phyloP scores from a whole-genome alignment of 495 filamentous ascomycete species.

The Friedmanniomyces simplex region DNA sequence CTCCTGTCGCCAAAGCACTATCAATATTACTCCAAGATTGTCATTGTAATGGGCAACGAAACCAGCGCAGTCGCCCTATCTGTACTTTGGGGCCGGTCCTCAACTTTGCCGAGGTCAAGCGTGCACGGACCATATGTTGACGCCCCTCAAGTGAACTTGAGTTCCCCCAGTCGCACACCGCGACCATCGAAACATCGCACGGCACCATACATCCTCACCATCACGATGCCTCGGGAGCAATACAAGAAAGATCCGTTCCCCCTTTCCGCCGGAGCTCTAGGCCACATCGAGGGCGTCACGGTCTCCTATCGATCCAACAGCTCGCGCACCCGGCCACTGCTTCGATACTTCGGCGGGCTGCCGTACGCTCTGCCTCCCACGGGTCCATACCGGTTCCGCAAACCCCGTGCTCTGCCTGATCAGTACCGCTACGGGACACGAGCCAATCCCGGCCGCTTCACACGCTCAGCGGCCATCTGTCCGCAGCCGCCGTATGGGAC shows the following conservation, averaged over 20 bases:
- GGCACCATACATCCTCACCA: too few species aligned
- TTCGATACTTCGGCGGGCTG: constrained; percentile 36
- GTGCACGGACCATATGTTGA: too few species aligned
- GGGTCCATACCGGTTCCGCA: constrained; percentile 35
- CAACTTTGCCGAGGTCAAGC: too few species aligned
- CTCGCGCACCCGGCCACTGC: constrained; percentile 13
- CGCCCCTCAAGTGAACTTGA: too few species aligned
- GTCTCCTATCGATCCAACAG: constrained; percentile 1
- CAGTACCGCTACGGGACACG: constrained; percentile 32
- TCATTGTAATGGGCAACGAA: too few species aligned
- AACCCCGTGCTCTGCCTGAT: constrained; percentile 32
- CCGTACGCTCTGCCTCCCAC: constrained; percentile 39
- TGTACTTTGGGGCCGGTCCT: too few species aligned
- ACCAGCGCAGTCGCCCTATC: too few species aligned
- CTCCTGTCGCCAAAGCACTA: too few species aligned
- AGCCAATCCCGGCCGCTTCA: constrained; percentile 29
- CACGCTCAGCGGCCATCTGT: constrained; percentile 32
- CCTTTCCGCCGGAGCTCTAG: constrained; percentile 3
- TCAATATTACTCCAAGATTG: too few species aligned
- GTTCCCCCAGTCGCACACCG: too few species aligned
- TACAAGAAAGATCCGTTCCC: constrained; percentile 1
- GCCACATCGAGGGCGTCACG: constrained; percentile 13
- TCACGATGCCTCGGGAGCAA: constrained; percentile 2
- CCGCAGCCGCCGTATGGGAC: constrained; percentile 29
- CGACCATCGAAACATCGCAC: too few species aligned